A percentile compares a stretch with the other conserved stretches of the same genome.
These are phyloP conservation scores for Eustoma russellianum DNA, from an alignment of 257 asterid species.

Conservation along the genomic window DNA sequence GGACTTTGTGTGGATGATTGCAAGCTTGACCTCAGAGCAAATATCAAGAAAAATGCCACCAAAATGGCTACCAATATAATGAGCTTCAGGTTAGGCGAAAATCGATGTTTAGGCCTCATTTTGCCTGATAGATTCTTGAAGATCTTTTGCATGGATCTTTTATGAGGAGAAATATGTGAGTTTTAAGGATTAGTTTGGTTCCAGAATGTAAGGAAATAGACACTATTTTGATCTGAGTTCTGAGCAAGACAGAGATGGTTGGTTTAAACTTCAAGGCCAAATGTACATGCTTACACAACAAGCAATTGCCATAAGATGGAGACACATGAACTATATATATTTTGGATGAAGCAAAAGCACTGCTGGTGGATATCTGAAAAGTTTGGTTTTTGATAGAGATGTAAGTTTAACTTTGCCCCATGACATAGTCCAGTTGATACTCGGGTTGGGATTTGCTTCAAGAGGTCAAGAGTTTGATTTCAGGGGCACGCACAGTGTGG, in stretches of 20 bases:
- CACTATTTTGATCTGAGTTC: conserved; percentile 6
- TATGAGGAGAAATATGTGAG: not conserved
- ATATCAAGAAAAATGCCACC: conserved; percentile 23
- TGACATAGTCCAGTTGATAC: too few relatives aligned
- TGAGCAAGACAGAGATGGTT: conserved; percentile 3
- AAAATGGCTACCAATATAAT: conserved; percentile 19
- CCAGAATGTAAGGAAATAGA: not conserved
- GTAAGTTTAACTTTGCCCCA: conserved; percentile 1
- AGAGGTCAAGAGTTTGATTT: too few relatives aligned
- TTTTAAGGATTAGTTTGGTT: conserved; percentile 1
- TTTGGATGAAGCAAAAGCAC: conserved; percentile 58
- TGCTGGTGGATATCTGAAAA: conserved; percentile 44
- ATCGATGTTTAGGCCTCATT: conserved; percentile 59
- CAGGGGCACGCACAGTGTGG: too few relatives aligned
- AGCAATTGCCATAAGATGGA: conserved; percentile 23
- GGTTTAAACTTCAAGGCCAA: too few relatives aligned
- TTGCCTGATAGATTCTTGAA: not conserved
- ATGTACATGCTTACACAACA: conserved; percentile 15
- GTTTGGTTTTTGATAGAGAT: conserved; percentile 31
- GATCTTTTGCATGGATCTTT: not conserved
- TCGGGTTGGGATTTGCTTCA: too few relatives aligned
- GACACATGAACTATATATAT: conserved; percentile 37
- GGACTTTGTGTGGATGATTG: conserved; percentile 16
- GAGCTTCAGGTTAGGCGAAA: conserved; percentile 35
- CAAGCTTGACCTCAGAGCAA: conserved; percentile 29